Percentiles rank a stretch among this genome's conserved stretches.
Conservation (phyloP, 2,329 filamentous ascomycete genomes). For the Calonectria pseudoreteaudii region DNA sequence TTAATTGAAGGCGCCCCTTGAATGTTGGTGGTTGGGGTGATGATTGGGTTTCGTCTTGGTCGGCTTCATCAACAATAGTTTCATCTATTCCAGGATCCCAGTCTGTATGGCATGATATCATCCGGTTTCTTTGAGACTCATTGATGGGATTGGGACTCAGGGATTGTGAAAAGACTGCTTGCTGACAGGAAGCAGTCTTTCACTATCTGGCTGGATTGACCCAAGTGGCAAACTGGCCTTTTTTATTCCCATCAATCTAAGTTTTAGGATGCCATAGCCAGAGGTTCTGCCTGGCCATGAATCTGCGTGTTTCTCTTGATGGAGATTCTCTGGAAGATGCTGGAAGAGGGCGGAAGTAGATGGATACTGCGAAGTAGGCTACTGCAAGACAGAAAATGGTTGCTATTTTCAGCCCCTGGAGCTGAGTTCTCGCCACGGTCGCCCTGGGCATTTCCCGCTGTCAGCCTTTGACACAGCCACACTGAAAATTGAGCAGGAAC, state of each 20-base stretch:
- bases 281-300: not conserved
- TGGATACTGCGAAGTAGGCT: not conserved
- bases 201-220: not conserved
- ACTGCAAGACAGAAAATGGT: not conserved
- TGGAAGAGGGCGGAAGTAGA: slow-evolving; percentile 2
- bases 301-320: not conserved
- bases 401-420: slow-evolving; percentile 40
- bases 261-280: not conserved
- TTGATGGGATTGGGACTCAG: not conserved
- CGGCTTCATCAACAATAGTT: not conserved
- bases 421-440: not conserved
- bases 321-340: not conserved
- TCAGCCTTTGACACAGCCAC: slow-evolving; percentile 43
- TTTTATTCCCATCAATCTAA: not conserved
- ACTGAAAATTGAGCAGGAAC: slow-evolving; percentile 16
- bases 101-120: slow-evolving; percentile 7
- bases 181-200: not conserved
- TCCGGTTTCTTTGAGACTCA: not conserved
- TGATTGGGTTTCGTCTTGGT: slow-evolving; percentile 14
- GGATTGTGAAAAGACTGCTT: not conserved
- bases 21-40: slow-evolving; percentile 52
- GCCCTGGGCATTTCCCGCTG: not conserved
- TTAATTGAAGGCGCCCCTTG: slow-evolving; percentile 56
- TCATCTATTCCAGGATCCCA: not conserved
- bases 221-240: not conserved